Percentiles rank a stretch among this genome's conserved stretches.
phyloP scores from a whole-genome alignment of 1,139 yeast species.

The Saccharomyces pastorianus region DNA sequence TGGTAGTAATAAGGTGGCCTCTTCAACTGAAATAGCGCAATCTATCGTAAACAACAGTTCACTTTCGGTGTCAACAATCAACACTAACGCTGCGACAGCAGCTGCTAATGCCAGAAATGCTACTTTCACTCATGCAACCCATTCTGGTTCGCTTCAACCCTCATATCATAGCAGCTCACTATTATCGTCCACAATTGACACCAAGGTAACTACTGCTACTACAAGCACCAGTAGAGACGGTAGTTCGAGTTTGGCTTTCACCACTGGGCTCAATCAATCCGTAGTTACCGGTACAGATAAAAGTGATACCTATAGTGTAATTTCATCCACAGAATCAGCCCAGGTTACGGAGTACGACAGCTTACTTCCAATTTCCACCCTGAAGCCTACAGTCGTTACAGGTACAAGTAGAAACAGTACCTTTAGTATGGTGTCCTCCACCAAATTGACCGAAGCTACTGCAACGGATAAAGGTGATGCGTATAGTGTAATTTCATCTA shows the following conservation, averaged over 20 bases:
- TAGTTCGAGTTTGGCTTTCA: neutral
- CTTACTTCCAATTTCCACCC: conserved; percentile 9
- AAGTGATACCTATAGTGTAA: neutral
- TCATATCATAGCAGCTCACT: neutral
- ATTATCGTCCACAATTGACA: neutral
- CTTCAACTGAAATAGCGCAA: conserved; percentile 10
- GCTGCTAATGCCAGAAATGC: neutral
- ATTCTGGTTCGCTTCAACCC: neutral
- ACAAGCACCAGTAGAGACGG: neutral
- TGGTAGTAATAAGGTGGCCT: neutral
- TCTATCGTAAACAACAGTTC: conserved; percentile 12
- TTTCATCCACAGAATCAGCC: conserved; percentile 9
- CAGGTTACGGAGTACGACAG: conserved; percentile 12
- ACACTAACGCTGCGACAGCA: neutral
- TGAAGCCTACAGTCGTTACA: neutral
- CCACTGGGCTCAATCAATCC: neutral
- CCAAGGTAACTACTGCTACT: neutral
- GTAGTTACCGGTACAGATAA: neutral
- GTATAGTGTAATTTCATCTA: conserved; percentile 3
- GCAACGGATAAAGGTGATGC: neutral
- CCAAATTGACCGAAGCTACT: neutral
- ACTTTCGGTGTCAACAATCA: conserved; percentile 7
- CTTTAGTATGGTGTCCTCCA: neutral
- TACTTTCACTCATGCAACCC: neutral
- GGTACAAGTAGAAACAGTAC: neutral